Percentiles rank a stretch among this genome's conserved stretches.
Conservation (phyloP, 2,329 filamentous ascomycete species). For the Lecanicillium sp. region DNA sequence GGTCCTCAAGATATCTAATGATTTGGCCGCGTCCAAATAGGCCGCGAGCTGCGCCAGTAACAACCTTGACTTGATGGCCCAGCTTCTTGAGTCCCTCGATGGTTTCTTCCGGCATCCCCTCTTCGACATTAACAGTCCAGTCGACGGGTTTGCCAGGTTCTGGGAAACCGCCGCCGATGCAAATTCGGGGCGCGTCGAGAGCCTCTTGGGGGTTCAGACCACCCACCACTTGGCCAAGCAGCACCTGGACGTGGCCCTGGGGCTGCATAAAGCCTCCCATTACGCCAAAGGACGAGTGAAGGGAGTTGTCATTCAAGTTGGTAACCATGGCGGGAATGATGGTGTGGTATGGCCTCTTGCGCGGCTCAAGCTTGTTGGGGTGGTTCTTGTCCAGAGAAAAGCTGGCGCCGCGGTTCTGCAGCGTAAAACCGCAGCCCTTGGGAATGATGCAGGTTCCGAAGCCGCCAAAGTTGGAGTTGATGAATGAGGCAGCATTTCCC, state of each 20-base stretch:
- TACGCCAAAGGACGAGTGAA: conserved; percentile 86
- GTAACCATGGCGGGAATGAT: conserved; percentile 93
- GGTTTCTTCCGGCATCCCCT: conserved; percentile 65
- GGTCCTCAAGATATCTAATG: conserved; percentile 68
- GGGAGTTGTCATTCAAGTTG: conserved; percentile 59
- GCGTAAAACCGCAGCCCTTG: conserved; percentile 76
- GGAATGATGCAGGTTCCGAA: conserved; percentile 88
- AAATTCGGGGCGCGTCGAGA: conserved; percentile 85
- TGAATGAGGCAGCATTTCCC: conserved; percentile 92
- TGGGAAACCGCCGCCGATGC: conserved; percentile 69
- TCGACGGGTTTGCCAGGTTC: conserved; percentile 50
- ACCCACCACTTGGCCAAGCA: conserved; percentile 83
- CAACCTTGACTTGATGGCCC: conserved; percentile 66
- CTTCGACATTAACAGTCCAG: conserved; percentile 68
- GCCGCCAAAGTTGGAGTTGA: conserved; percentile 88
- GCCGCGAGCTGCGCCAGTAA: conserved; percentile 56
- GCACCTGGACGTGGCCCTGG: conserved; percentile 88
- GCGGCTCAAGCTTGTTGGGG: conserved; percentile 71
- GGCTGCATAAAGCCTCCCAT: conserved; percentile 99
- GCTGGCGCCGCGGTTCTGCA: conserved; percentile 88
- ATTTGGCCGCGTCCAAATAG: conserved; percentile 85
- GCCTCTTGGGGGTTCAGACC: conserved; percentile 78
- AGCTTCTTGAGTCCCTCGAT: conserved; percentile 58
- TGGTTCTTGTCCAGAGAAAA: conserved; percentile 67
- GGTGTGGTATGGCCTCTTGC: conserved; percentile 92